These are phyloP conservation scores for Alternaria ventricosa DNA, from an alignment of 2,329 filamentous ascomycete genomes.

Conservation along the genomic window DNA sequence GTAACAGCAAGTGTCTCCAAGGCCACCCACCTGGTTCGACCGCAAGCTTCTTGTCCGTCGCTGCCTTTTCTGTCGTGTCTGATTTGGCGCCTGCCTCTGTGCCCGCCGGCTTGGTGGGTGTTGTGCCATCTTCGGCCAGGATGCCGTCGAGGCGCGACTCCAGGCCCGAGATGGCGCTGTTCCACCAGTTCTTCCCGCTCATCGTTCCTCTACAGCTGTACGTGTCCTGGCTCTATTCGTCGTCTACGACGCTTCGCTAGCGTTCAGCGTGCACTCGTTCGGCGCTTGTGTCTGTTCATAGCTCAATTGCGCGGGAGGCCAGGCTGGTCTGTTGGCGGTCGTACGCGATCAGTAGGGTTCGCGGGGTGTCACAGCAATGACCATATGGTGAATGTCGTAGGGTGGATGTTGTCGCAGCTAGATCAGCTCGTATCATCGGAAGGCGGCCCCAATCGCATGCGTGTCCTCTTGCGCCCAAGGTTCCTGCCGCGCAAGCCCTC, in stretches of 20 bases:
- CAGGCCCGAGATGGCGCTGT: slow-evolving; percentile 89
- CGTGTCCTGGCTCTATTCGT: not conserved
- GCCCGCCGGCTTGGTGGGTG: slow-evolving; percentile 51
- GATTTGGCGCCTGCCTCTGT: slow-evolving; percentile 47
- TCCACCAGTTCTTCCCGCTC: slow-evolving; percentile 43
- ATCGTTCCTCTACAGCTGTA: slow-evolving; percentile 19
- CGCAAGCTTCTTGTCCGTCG: slow-evolving; percentile 38
- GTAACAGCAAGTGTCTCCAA: not conserved
- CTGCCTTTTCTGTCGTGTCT: slow-evolving; percentile 35
- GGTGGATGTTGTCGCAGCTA: not conserved
- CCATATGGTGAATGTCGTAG: not conserved
- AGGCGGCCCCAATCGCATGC: slow-evolving; percentile 13
- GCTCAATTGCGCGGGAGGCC: slow-evolving; percentile 37
- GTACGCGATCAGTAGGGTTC: slow-evolving; percentile 32
- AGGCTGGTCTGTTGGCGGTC: slow-evolving; percentile 28
- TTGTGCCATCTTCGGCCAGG: slow-evolving; percentile 79
- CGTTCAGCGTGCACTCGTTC: slow-evolving; percentile 39
- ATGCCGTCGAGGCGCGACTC: slow-evolving; percentile 94
- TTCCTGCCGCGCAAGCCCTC: slow-evolving; percentile 18
- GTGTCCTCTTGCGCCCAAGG: slow-evolving; percentile 17
- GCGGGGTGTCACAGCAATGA: slow-evolving; percentile 18
- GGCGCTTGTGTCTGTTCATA: slow-evolving; percentile 41
- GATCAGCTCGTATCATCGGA: not conserved
- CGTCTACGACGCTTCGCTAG: slow-evolving; percentile 17
- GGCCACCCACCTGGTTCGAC: slow-evolving; percentile 43